Conservation (phyloP, 139 green algal species). For the Chlorella sp. region DNA sequence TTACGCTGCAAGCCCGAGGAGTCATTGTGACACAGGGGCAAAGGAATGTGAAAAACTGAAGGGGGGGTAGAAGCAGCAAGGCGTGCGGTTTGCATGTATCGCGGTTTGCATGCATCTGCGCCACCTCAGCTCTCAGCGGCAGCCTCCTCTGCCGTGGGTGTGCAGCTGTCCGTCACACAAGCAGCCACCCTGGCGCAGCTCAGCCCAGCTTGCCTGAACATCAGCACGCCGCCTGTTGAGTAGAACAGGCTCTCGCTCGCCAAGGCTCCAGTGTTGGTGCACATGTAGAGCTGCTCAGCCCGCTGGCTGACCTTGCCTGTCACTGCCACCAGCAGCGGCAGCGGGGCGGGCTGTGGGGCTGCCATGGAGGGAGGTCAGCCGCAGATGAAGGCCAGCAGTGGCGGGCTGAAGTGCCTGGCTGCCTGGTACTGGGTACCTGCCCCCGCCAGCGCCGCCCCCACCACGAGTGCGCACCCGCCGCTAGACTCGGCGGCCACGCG, state of each 20-base stretch:
- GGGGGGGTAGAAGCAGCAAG: background rate
- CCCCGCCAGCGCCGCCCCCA: no score
- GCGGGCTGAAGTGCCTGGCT: background rate
- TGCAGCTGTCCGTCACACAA: no score
- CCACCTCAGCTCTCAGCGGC: no score
- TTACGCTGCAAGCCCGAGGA: no score
- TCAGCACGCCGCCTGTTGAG: background rate
- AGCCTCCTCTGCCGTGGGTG: no score
- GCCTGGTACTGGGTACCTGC: background rate
- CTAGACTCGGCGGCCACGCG: no score
- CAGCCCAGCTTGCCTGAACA: background rate
- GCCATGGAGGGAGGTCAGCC: background rate
- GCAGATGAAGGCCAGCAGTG: background rate
- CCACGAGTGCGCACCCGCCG: no score
- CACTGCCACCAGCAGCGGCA: background rate
- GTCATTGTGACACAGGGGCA: no score
- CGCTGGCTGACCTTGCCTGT: background rate
- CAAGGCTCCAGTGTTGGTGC: background rate
- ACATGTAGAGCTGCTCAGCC: slow-evolving; percentile 7
- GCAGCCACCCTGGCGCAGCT: background rate
- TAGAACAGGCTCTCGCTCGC: slow-evolving; percentile 13
- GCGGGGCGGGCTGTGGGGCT: background rate
- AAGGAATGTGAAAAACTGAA: no score
- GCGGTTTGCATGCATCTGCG: background rate
- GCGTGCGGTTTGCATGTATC: no score